Evolutionary conservation across 2,329 filamentous ascomycete genomes (phyloP).

Genomic region (Ophiocordyceps camponoti-leonardi): DNA sequence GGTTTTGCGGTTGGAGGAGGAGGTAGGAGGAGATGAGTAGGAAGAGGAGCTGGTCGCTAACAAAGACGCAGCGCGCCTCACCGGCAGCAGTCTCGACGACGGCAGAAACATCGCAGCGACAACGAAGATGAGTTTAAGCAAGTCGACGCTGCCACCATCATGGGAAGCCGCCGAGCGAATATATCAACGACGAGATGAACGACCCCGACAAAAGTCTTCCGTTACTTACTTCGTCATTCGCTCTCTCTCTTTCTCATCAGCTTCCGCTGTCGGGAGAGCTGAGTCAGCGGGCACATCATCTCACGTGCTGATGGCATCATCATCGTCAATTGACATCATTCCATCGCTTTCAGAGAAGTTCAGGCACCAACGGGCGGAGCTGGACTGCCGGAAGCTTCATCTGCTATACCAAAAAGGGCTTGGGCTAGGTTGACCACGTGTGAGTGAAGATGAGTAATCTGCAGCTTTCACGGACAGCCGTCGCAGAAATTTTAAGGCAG

Average conservation of each 20-base stretch:
- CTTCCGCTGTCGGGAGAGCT: neutral
- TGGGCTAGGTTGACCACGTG: no score
- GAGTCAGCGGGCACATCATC: slow-evolving; percentile 9
- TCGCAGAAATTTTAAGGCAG: no score
- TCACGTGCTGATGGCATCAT: slow-evolving; percentile 6
- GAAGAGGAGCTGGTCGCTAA: neutral
- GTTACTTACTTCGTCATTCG: neutral
- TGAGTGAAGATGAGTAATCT: no score
- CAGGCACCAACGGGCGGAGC: no score
- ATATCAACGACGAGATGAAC: no score
- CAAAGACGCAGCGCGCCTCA: neutral
- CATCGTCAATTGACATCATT: neutral
- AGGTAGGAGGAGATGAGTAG: neutral
- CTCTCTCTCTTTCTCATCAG: neutral
- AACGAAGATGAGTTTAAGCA: neutral
- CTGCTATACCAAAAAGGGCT: no score
- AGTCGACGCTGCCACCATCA: no score
- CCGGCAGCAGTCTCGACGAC: neutral
- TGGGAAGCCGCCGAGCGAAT: no score
- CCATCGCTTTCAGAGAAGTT: neutral
- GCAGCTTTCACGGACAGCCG: no score
- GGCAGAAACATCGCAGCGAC: neutral
- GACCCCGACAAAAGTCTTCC: no score
- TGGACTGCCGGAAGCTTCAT: no score
- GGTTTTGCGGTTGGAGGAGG: neutral